Conservation (phyloP, 192 early-diverging fungal species). For the Coemansia sp. region DNA sequence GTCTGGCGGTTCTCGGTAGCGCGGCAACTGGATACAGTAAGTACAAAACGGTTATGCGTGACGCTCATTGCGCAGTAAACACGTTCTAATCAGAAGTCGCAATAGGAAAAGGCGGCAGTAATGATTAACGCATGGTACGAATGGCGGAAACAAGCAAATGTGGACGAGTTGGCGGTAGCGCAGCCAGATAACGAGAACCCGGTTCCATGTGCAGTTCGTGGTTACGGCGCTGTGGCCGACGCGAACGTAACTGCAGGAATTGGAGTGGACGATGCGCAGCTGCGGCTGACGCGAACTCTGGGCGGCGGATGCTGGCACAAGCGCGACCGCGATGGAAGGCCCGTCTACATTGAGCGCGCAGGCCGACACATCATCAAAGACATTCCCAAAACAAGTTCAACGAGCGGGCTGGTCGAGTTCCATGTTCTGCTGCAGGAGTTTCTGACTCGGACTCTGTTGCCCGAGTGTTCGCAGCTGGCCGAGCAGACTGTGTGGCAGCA, state of each 20-base stretch:
- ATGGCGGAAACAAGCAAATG: slow-evolving; percentile 61
- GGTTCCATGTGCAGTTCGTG: slow-evolving; percentile 66
- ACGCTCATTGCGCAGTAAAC: background rate
- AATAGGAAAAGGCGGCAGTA: slow-evolving; percentile 60
- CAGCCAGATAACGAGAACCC: slow-evolving; percentile 58
- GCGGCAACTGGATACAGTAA: slow-evolving; percentile 63
- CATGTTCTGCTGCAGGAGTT: slow-evolving; percentile 74
- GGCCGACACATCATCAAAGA: slow-evolving; percentile 66
- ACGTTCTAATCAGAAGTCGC: too few species aligned
- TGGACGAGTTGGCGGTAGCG: slow-evolving; percentile 63
- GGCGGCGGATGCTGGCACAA: slow-evolving; percentile 81
- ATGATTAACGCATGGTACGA: slow-evolving; percentile 61
- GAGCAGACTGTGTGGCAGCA: slow-evolving; percentile 72
- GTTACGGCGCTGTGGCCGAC: slow-evolving; percentile 63
- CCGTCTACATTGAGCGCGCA: slow-evolving; percentile 89
- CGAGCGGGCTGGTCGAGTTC: slow-evolving; percentile 64
- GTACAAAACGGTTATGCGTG: slow-evolving; percentile 13
- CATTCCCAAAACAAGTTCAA: slow-evolving; percentile 60
- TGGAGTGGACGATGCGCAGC: slow-evolving; percentile 63
- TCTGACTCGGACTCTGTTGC: slow-evolving; percentile 67
- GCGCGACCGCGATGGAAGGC: slow-evolving; percentile 83
- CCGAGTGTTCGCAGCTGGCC: slow-evolving; percentile 72
- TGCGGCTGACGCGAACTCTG: slow-evolving; percentile 63
- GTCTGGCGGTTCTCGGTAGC: slow-evolving; percentile 64
- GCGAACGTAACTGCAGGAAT: slow-evolving; percentile 60